phyloP scores from a whole-genome alignment of 352 stramenopile genomes.

The Elongisporangium prolatum region DNA sequence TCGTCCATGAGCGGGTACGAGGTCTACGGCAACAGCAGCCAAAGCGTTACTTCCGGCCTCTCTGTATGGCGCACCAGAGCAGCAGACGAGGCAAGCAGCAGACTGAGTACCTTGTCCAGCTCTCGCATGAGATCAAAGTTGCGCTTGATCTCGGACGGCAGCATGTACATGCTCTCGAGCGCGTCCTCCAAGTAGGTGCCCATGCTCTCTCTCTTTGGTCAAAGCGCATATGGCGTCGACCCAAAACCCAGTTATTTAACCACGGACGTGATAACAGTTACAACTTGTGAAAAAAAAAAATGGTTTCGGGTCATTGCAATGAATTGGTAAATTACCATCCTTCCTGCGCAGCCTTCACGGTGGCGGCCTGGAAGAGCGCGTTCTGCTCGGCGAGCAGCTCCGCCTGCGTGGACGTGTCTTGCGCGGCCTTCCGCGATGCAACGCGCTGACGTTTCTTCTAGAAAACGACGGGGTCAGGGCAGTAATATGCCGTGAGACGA shows the following conservation, averaged over 20 bases:
- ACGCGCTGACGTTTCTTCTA: slow-evolving; percentile 42
- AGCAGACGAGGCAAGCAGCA: too few species aligned
- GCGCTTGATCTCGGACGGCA: slow-evolving; percentile 86
- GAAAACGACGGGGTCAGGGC: neutral
- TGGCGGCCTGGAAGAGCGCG: slow-evolving; percentile 68
- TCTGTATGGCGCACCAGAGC: too few species aligned
- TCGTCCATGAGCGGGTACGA: slow-evolving; percentile 78
- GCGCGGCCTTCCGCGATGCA: slow-evolving; percentile 28
- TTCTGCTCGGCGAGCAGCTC: slow-evolving; percentile 70
- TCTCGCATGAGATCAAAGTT: slow-evolving; percentile 89
- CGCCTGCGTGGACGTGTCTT: slow-evolving; percentile 29
- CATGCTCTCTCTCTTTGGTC: slow-evolving; percentile 25
- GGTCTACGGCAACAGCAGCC: slow-evolving; percentile 19
- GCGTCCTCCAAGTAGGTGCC: slow-evolving; percentile 86
- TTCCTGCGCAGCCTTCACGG: slow-evolving; percentile 45
- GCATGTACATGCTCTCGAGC: slow-evolving; percentile 88
- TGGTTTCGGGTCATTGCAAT: neutral
- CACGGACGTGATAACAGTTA: too few species aligned
- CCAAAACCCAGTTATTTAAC: slow-evolving; percentile 9
- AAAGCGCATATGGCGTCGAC: slow-evolving; percentile 1
- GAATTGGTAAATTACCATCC: slow-evolving; percentile 38
- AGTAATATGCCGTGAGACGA: neutral
- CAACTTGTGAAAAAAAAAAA: too few species aligned
- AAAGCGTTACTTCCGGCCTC: too few species aligned
- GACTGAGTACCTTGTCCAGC: slow-evolving; percentile 64